Evolutionary conservation across 1,284 basidiomycete species (phyloP), one percentile per base, ranked within the genome.

Genomic region (Rhodotorula sp.): DNA sequence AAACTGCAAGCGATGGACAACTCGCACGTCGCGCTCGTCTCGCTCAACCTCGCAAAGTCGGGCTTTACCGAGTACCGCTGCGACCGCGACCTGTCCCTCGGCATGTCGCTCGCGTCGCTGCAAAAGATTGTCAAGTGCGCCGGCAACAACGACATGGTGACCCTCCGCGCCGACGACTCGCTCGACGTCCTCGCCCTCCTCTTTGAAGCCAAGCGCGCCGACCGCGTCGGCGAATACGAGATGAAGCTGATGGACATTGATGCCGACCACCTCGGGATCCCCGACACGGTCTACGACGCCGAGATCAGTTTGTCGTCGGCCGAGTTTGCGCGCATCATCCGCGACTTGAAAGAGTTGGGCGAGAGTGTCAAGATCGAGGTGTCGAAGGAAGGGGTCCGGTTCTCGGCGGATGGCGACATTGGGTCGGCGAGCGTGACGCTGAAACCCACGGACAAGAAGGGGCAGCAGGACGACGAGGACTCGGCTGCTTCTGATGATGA

Each of bases 231-330:
- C 34, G 93, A 99, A 81, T 99, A 98, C 84, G 95, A 97, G 79
- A 93, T 99, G 90, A 99, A 98, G 83, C 88, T 99, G 67, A 98
- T 99, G 95, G 97, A 99, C 80, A 99, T 99, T 79, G 96, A 99
- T 83, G 86, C 91, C 43, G 97, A 99, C 83, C 90, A 90, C 69
- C 90, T 99, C 67, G 91, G 92, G 64, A 98, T 99, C 79, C 97
- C 97, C n/a, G 94, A 98, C 78, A 99, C 97, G 4, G 91, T 95
- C 73, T 99, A 99, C 83, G 96, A 99, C 79, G 93, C 93, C 26
- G 90, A 91, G 65, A 89, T 99, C 68, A 90, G 89, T 47, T 90
- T 99, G 88, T 88, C 91, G 14, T 89, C 93, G 0, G 76, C 85
- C 63, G 97, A 99, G 82, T 97, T 98, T 81, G 84, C 89, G 47